Evolutionary conservation across 139 green algal genomes (phyloP).

Genomic region (Desmodesmus armatus): DNA sequence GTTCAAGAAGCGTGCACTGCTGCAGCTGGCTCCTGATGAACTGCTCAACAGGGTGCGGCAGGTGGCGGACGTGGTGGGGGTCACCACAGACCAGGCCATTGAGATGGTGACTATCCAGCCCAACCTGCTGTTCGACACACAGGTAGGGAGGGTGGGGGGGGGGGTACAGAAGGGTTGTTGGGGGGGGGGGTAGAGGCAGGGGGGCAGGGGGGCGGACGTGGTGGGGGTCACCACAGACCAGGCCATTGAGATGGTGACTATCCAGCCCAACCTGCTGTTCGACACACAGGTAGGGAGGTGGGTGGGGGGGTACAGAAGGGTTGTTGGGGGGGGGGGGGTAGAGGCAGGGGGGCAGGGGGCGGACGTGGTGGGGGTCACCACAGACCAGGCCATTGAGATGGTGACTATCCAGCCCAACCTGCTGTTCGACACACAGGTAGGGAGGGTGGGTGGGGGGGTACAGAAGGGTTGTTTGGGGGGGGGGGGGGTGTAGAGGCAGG

Average conservation of each 20-base stretch:
- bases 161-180: too few relatives aligned
- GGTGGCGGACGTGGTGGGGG: constrained; percentile 56
- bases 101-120: constrained; percentile 65
- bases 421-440: constrained; percentile 63
- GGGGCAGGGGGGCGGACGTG: constrained; percentile 44
- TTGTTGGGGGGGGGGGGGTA: too few relatives aligned
- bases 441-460: too few relatives aligned
- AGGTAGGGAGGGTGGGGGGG: too few relatives aligned
- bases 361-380: constrained; percentile 58
- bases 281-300: constrained; percentile 65
- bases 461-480: too few relatives aligned
- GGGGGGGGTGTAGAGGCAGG: too few relatives aligned
- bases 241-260: constrained; percentile 57
- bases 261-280: constrained; percentile 63
- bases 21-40: constrained; percentile 47
- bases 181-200: too few relatives aligned
- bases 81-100: constrained; percentile 58
- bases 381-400: constrained; percentile 58
- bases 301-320: too few relatives aligned
- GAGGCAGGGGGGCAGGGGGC: constrained; percentile 51
- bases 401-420: constrained; percentile 61
- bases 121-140: constrained; percentile 61
- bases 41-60: constrained; percentile 42
- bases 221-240: constrained; percentile 64
- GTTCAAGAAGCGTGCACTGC: constrained; percentile 59